Evolutionary conservation across 352 stramenopile species (phyloP).

Genomic region (Globisporangium radiosum): DNA sequence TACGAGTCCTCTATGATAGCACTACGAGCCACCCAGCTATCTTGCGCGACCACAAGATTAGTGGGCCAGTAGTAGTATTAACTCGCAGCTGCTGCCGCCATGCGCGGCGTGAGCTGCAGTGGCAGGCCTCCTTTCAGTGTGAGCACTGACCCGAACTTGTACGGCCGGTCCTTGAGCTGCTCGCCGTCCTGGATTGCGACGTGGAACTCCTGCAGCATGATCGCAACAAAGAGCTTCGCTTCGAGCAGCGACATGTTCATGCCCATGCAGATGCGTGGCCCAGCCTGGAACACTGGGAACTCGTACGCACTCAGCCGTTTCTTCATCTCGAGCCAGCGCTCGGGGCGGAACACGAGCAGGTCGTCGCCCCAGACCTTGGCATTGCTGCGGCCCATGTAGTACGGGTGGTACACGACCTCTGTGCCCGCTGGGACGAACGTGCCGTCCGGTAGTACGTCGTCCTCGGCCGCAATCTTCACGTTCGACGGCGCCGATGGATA

Average conservation of each 20-base stretch:
- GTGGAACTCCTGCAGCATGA: conserved; percentile 32
- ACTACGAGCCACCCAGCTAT: too few species aligned
- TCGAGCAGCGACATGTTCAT: conserved; percentile 70
- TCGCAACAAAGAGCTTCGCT: conserved; percentile 45
- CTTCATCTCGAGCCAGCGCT: conserved; percentile 57
- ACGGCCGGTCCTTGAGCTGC: conserved; percentile 24
- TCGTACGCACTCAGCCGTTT: conserved; percentile 52
- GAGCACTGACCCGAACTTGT: conserved; percentile 39
- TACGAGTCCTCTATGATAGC: too few species aligned
- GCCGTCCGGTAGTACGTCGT: conserved; percentile 1
- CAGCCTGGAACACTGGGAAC: conserved; percentile 71
- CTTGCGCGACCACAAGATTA: too few species aligned
- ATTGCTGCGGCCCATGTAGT: conserved; percentile 34
- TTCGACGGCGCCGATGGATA: not conserved
- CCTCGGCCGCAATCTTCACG: not conserved
- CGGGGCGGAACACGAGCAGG: conserved; percentile 40
- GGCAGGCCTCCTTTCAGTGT: conserved; percentile 43
- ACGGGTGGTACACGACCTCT: conserved; percentile 57
- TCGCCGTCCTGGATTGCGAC: conserved; percentile 35
- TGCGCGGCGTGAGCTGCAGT: conserved; percentile 27
- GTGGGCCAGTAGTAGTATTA: too few species aligned
- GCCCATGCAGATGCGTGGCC: conserved; percentile 59
- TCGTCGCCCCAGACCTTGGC: conserved; percentile 42
- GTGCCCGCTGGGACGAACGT: conserved; percentile 68
- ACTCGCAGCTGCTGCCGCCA: not conserved